Evolutionary conservation across 768 basidiomycete species (phyloP).

Genomic region (Agrocybe chaxingu): DNA sequence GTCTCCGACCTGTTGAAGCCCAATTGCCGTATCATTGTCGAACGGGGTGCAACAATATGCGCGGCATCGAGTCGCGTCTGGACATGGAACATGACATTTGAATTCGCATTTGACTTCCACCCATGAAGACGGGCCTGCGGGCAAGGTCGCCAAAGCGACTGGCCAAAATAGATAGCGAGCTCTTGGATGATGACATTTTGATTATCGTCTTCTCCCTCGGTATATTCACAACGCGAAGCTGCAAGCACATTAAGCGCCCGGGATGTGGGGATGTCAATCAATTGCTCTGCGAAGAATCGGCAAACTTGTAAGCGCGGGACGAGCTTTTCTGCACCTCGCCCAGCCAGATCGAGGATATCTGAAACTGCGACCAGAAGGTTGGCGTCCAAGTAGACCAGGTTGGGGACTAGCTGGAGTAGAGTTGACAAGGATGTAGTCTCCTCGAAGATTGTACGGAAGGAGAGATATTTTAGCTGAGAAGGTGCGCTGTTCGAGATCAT

Average conservation of each 20-base stretch:
- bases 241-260: slow-evolving; percentile 10
- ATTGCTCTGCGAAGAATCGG: slow-evolving; percentile 7
- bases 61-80: slow-evolving; percentile 4
- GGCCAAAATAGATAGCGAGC: slow-evolving; percentile 10
- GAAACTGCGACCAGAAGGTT: slow-evolving; percentile 6
- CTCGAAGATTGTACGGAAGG: neutral
- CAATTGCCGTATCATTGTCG: neutral
- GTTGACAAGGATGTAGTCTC: slow-evolving; percentile 10
- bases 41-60: slow-evolving; percentile 1
- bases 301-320: slow-evolving; percentile 11
- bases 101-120: slow-evolving; percentile 1
- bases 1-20: slow-evolving; percentile 6
- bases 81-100: neutral
- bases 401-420: slow-evolving; percentile 12
- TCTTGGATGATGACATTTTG: neutral
- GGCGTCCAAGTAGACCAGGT: slow-evolving; percentile 14
- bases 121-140: slow-evolving; percentile 10
- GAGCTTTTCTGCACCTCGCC: neutral
- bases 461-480: neutral
- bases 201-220: neutral
- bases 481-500: slow-evolving; percentile 6
- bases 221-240: slow-evolving; percentile 5
- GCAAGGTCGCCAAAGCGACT: neutral
- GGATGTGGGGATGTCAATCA: neutral
- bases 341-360: slow-evolving; percentile 9